Base-by-base conservation (phyloP, 2,329 filamentous ascomycete species). In the Colletotrichum cuscutae region DNA sequence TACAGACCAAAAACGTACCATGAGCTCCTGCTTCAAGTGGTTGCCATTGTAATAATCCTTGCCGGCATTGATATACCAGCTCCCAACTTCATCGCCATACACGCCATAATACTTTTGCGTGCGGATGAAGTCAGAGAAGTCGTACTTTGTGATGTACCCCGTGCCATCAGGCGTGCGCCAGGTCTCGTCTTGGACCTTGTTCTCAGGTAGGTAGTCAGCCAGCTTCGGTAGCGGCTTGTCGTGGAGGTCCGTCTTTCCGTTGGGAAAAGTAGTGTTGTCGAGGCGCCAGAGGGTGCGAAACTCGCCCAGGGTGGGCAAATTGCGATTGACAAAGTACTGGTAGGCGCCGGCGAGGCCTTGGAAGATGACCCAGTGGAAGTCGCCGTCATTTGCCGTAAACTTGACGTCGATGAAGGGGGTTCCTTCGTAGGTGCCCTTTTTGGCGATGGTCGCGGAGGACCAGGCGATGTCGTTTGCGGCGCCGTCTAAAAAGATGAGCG, bases 171-270 rank as follows among this genome's bases (percentile, higher is more conserved):
- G 80, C 32, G 80, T 82, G 64, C 84, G 80, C 86, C 86, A 89
- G 1, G 87, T 89, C 79, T 89, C 86, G 77, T 89, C 87, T 75
- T 88, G 86, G 4, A 89, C 84, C 57, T 88, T 88, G 13, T 84
- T 86, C 12, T 82, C 81, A 5, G 76, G 78, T 4, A 80, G 69
- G 69, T 87, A 87, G 53, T 86, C 83, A 2, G 78, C 77, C 7
- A 87, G 78, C 0, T 82, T 77, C 0, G 87, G 86, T 7, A 89
- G 79, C 1, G 78, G 75, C 26, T 83, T 86, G 68, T 88, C 85
- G 35, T 83, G 85, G 30, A 85, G 76, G 54, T 84, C 82, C 0
- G 84, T 88, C 52, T 82, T 80, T 1, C 85, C 87, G 61, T 82
- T 82, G 1, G 85, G 79, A 69, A 89, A 89, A 0, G 84, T 85